phyloP scores from a whole-genome alignment of 495 filamentous ascomycete species.

The Aspergillus conjunctus region DNA sequence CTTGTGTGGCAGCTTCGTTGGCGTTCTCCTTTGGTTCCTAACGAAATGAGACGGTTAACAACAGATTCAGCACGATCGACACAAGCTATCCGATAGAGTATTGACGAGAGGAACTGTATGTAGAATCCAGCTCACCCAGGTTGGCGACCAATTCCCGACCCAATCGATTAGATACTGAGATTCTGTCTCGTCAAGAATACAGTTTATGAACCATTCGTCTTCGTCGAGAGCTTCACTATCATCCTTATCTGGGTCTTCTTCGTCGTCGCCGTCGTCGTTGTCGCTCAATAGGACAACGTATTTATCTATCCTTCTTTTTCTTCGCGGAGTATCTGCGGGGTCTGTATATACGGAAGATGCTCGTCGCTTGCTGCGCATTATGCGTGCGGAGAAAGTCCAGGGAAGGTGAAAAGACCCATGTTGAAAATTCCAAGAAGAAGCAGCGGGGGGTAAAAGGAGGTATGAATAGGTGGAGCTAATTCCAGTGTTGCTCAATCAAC shows the following conservation, averaged over 20 bases:
- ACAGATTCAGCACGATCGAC: too few relatives aligned
- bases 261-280: conserved; percentile 23
- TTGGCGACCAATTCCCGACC: conserved; percentile 41
- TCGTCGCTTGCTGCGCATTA: conserved; percentile 32
- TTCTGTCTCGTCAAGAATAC: conserved; percentile 43
- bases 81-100: background rate
- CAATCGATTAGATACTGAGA: conserved; percentile 48
- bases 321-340: conserved; percentile 11
- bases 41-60: background rate
- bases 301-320: conserved; percentile 11
- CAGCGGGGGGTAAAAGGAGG: background rate
- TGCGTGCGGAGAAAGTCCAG: conserved; percentile 26
- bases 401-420: conserved; percentile 23
- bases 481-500: background rate
- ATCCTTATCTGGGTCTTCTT: conserved; percentile 12
- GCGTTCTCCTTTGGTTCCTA: conserved; percentile 49
- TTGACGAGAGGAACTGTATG: too few relatives aligned
- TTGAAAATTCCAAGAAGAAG: conserved; percentile 12
- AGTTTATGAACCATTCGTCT: conserved; percentile 40
- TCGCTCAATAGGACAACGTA: conserved; percentile 6
- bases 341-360: conserved; percentile 19
- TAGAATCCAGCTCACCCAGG: conserved; percentile 39
- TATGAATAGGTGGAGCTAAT: background rate
- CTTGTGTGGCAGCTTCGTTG: conserved; percentile 34
- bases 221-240: conserved; percentile 22